Percentiles rank a stretch among this genome's conserved stretches.
Evolutionary conservation across 352 stramenopile species (phyloP).

Genomic region (Pythium coloratum): DNA sequence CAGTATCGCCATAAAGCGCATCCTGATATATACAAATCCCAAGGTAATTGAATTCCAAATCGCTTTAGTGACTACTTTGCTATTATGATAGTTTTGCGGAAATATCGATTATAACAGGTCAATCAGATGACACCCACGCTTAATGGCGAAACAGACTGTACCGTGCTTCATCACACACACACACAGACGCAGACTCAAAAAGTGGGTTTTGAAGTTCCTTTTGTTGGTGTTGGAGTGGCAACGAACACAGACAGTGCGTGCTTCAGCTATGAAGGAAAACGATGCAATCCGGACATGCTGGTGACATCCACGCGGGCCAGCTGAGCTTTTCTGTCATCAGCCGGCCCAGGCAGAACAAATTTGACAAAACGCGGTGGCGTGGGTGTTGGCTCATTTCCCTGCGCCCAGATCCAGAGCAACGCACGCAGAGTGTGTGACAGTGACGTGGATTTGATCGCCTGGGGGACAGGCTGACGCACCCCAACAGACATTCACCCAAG

Average conservation of each 20-base stretch:
- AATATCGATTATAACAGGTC: too few relatives aligned
- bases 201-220: slow-evolving; percentile 1
- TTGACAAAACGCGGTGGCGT: neutral
- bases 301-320: slow-evolving; percentile 1
- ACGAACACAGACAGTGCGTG: slow-evolving; percentile 22
- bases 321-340: slow-evolving; percentile 6
- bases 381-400: slow-evolving; percentile 3
- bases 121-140: too few relatives aligned
- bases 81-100: too few relatives aligned
- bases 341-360: neutral
- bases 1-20: neutral
- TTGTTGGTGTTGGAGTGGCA: neutral
- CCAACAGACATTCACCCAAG: neutral
- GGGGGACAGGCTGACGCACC: neutral
- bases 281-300: neutral
- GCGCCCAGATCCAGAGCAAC: slow-evolving; percentile 1
- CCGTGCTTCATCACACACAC: slow-evolving; percentile 14
- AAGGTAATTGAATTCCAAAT: too few relatives aligned
- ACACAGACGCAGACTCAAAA: neutral
- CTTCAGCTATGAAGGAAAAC: slow-evolving; percentile 18
- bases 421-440: neutral
- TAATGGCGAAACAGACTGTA: neutral
- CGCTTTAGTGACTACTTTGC: too few relatives aligned
- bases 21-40: too few relatives aligned
- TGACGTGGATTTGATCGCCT: slow-evolving; percentile 2